Evolutionary conservation across 2,329 filamentous ascomycete genomes (phyloP), one percentile per base, ranked within the genome.

Genomic region (Lachnum nothofagi): DNA sequence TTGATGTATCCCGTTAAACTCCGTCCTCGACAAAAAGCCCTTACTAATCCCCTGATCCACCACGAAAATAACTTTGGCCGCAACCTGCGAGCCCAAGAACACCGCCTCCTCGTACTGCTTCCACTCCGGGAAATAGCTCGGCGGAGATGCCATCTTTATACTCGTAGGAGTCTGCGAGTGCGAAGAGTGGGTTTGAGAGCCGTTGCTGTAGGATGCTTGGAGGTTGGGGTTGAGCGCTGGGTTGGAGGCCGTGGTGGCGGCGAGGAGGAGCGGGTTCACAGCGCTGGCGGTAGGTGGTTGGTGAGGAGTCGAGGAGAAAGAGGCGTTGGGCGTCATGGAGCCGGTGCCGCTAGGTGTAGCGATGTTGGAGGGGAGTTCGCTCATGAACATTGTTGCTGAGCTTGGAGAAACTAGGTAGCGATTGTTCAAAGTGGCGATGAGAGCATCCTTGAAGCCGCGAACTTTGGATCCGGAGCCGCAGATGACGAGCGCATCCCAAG

Each of bases 301-400:
- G 68, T 75, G 53, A 63, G 83, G 63, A 67, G 74, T 65, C 10
- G 59, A 58, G 73, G 78, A 55, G 72, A 78, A 59, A 72, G 77
- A 64, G 41, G 53, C 53, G 42, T 46, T 65, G 7, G 93, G 94
- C 1, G 91, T 97, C 68, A 95, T 93, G 14, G 90, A 82, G 27
- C 91, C 91, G 1, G 91, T 97, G 17, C 89, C 91, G 9, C 86
- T 79, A 1, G 93, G 93, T 0, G 93, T 97, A 24, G 88, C 90
- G 65, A 96, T 80, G 69, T 93, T 91, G 7, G 90, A 96, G 6
- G 93, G 93, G 31, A 97, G 82, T 68, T 98, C 93, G 19, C 90
- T 95, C 29, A 91, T 95, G 75, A 97, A 97, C 63, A 97, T 97
- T 35, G 91, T 96, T 43, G 89, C 90, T 1, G 89, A 91, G 23